A percentile compares a stretch with the other conserved stretches of the same genome.
Conservation (phyloP, 116 monocot genomes). For the Papilionanthe hybrid region DNA sequence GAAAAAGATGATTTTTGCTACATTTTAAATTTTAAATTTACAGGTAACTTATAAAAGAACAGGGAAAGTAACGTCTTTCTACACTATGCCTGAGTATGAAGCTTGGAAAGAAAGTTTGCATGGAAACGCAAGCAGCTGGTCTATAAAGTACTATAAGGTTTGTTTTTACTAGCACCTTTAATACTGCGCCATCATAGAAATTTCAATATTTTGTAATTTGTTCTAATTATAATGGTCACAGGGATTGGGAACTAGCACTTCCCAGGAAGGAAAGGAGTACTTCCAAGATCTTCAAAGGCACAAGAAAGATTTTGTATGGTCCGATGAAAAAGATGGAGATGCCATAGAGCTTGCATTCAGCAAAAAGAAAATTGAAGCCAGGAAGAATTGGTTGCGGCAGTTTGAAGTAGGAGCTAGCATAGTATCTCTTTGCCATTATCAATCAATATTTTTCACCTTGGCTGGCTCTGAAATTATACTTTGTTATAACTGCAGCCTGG, state of each 20-base stretch:
- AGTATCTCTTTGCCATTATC: background rate
- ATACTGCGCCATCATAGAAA: background rate
- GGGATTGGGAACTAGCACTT: slow-evolving; percentile 94
- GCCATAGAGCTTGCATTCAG: slow-evolving; percentile 97
- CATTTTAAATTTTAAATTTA: background rate
- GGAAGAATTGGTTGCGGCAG: slow-evolving; percentile 84
- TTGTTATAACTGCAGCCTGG: slow-evolving; percentile 47
- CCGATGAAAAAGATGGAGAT: slow-evolving; percentile 65
- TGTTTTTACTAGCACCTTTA: background rate
- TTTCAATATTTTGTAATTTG: background rate
- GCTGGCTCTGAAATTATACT: background rate
- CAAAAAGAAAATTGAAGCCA: slow-evolving; percentile 83
- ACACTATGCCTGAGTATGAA: slow-evolving; percentile 95
- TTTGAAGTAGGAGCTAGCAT: slow-evolving; percentile 50
- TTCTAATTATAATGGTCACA: slow-evolving; percentile 11
- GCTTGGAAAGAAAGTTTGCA: slow-evolving; percentile 75
- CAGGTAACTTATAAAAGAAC: slow-evolving; percentile 61
- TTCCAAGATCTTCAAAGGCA: slow-evolving; percentile 62
- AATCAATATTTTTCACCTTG: background rate
- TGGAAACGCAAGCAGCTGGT: slow-evolving; percentile 63
- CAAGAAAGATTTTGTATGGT: slow-evolving; percentile 83
- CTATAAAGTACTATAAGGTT: slow-evolving; percentile 96
- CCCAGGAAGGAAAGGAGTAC: slow-evolving; percentile 82
- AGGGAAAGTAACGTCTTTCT: slow-evolving; percentile 59
- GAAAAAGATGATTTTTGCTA: background rate